Conservation (phyloP, 805 yeast genomes). For the Saturnispora galanensis region DNA sequence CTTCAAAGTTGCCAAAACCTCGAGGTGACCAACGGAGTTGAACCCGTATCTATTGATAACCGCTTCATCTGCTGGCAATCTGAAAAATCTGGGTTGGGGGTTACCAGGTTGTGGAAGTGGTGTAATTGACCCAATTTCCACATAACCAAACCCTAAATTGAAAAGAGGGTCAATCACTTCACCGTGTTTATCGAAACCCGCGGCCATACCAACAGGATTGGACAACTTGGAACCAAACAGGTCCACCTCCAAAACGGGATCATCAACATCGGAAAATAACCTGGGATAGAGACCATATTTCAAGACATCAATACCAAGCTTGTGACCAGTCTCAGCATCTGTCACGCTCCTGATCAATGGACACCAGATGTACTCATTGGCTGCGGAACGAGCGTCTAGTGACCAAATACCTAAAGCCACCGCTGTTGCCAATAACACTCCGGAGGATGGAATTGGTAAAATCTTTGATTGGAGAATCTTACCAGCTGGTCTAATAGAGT, state of each 20-base stretch:
- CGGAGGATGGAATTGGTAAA: constrained; percentile 15
- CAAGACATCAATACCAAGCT: constrained; percentile 59
- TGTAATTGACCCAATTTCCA: constrained; percentile 88
- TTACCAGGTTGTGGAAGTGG: constrained; percentile 93
- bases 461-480: constrained; percentile 11
- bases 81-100: constrained; percentile 85
- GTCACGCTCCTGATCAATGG: constrained; percentile 62
- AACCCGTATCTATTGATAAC: constrained; percentile 93
- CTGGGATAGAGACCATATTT: constrained; percentile 61
- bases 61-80: constrained; percentile 77
- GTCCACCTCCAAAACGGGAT: constrained; percentile 42
- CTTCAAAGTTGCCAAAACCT: constrained; percentile 58
- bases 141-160: constrained; percentile 74
- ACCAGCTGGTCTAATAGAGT: not conserved
- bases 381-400: constrained; percentile 70
- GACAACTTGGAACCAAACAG: constrained; percentile 57
- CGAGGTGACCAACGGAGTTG: constrained; percentile 81
- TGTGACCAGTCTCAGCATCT: constrained; percentile 83
- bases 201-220: constrained; percentile 88
- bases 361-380: constrained; percentile 72
- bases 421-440: constrained; percentile 18
- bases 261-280: constrained; percentile 43
- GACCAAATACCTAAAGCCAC: constrained; percentile 41
- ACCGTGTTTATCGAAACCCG: constrained; percentile 91
- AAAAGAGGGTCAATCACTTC: constrained; percentile 80